A percentile compares a stretch with the other conserved stretches of the same genome.
These are phyloP conservation scores for Russula ochroleuca DNA, from an alignment of 768 basidiomycete genomes.

Conservation along the genomic window DNA sequence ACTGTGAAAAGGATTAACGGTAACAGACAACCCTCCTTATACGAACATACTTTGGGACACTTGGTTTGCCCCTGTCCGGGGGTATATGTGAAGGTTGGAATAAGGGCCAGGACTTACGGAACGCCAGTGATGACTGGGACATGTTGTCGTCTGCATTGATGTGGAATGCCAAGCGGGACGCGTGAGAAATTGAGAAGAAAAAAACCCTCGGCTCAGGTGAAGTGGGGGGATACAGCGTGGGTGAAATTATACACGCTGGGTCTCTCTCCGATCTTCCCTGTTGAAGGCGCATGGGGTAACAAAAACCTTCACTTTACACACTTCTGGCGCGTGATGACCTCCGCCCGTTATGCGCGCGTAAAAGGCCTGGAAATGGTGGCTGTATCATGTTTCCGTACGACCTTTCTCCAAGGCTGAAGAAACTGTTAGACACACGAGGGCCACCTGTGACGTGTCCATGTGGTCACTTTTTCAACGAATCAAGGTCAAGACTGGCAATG, in stretches of 20 bases:
- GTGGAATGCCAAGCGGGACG: not conserved
- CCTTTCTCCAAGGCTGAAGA: not conserved
- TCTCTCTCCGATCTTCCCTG: not conserved
- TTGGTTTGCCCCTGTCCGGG: no score
- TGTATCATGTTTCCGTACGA: not conserved
- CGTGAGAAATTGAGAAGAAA: not conserved
- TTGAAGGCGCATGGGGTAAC: not conserved
- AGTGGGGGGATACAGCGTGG: not conserved
- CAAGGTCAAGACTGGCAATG: not conserved
- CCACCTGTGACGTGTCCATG: not conserved
- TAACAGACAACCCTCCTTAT: not conserved
- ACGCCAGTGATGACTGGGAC: not conserved
- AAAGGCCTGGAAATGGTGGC: not conserved
- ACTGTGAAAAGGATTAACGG: not conserved
- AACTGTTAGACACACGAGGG: not conserved
- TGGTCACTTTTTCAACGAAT: not conserved
- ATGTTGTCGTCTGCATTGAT: not conserved
- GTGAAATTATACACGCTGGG: constrained; percentile 3
- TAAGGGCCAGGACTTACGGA: not conserved
- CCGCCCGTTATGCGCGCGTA: not conserved
- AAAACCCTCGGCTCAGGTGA: not conserved
- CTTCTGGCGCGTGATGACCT: not conserved
- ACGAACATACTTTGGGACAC: not conserved
- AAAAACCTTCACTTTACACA: constrained; percentile 6
- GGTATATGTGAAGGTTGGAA: not conserved